Base-by-base conservation (phyloP, 805 yeast species). In the Kluyveromyces dobzhanskii region DNA sequence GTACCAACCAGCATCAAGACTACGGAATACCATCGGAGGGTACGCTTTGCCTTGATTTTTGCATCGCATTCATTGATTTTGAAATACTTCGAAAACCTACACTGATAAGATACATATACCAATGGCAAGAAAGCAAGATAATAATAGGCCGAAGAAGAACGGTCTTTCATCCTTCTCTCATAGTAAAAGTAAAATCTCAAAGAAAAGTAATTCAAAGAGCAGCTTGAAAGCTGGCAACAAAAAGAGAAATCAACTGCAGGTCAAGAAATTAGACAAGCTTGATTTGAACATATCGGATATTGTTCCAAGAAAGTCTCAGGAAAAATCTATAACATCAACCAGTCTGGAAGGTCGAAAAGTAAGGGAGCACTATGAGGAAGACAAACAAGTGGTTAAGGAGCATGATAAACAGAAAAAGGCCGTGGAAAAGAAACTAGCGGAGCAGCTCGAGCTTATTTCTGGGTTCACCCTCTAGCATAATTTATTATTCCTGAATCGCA, bases 381-480 rank as follows among this genome's bases (percentile, higher is more conserved):
- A 64, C 40, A 48, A 48, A 16, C 40, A 45, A 28, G 44, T 42
- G 3, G 50, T 49, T 21, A 49, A 47, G 11, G 41, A 43, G 25
- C 44, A 50, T 3, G 44, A 47, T 25, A 37, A 42, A 6, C 46
- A 48, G 32, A 50, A 54, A 25, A 47, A 52, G 30, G 56, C 51
- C 13, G 56, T 60, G 1, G 54, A 60, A 7, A 48, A 53, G 17
- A 54, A 47, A 31, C 38, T 64, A 23, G 26, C 49, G 32, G 48
- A 52, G 28, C 67, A 63, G 35, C 53, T 61, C 13, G 64, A 61
- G 28, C 38, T 51, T 44, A 60, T 61, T 17, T 50, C 60, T 1
- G 63, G 61, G 2, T 58, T 61, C 38, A 48, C 58, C 12, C 39
- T 60, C 17, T 32, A 21, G 18, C 17, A n/a, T n/a, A n/a, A n/a